A percentile compares a stretch with the other conserved stretches of the same genome.
Conservation (phyloP, 345 rosid species). For the Dipteronia dyeriana region DNA sequence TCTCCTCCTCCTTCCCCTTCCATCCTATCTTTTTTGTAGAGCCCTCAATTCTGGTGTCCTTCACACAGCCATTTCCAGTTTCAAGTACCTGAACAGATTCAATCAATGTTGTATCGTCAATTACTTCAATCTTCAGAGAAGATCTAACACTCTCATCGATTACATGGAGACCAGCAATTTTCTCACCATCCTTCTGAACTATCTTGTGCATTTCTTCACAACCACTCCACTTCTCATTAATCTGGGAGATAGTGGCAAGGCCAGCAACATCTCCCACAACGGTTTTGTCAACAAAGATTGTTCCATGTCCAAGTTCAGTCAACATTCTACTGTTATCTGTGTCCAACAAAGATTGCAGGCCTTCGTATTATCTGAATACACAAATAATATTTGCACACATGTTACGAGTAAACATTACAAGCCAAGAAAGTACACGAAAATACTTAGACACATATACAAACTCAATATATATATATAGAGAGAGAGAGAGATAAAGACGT, state of each 20-base stretch:
- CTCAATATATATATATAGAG: too few species aligned
- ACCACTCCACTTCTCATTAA: constrained; percentile 21
- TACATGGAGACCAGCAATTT: constrained; percentile 28
- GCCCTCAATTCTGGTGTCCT: constrained; percentile 24
- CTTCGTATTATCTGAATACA: constrained; percentile 77
- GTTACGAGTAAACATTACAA: constrained; percentile 5
- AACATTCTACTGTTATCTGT: constrained; percentile 43
- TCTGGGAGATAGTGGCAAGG: constrained; percentile 16
- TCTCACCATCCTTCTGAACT: constrained; percentile 26
- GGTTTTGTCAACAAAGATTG: constrained; percentile 34
- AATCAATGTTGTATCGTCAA: constrained; percentile 79
- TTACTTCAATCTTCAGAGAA: constrained; percentile 57
- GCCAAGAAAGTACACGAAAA: constrained; percentile 2
- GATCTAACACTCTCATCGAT: constrained; percentile 32
- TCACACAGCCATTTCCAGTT: too few species aligned
- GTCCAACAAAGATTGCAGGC: constrained; percentile 60
- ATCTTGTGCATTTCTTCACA: constrained; percentile 21
- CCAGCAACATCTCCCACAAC: constrained; percentile 19
- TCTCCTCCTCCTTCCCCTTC: constrained; percentile 36
- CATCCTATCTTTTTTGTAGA: constrained; percentile 30
- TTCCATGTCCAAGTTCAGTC: constrained; percentile 58
- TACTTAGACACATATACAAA: not conserved
- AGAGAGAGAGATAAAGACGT: too few species aligned
- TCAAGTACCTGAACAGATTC: constrained; percentile 31
- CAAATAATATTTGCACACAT: not conserved